phyloP scores from a whole-genome alignment of 106 monocot genomes.

The Posidonia australis region DNA sequence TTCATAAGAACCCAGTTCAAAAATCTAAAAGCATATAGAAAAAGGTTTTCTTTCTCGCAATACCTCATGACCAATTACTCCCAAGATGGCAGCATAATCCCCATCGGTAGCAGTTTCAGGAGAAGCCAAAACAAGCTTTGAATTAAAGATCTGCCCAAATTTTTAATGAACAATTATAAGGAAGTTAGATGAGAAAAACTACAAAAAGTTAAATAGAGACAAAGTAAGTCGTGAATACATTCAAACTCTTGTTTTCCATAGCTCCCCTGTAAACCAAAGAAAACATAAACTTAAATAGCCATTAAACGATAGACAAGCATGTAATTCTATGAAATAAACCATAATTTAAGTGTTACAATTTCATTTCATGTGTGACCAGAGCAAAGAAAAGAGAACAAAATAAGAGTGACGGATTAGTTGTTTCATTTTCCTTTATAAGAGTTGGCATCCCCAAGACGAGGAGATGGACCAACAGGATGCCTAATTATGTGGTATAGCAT shows the following conservation, averaged over 20 bases:
- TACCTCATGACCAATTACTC: conserved; percentile 99
- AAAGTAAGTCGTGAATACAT: conserved; percentile 37
- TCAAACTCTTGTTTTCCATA: conserved; percentile 99
- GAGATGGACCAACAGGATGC: too few species aligned
- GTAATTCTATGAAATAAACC: too few species aligned
- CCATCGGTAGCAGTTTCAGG: conserved; percentile 95
- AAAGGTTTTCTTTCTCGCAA: not conserved
- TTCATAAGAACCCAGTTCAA: not conserved
- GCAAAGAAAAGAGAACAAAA: too few species aligned
- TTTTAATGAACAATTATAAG: not conserved
- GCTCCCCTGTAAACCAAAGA: conserved; percentile 76
- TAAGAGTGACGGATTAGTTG: too few species aligned
- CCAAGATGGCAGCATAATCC: conserved; percentile 98
- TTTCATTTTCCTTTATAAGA: too few species aligned
- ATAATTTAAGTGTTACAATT: too few species aligned
- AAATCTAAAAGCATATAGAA: not conserved
- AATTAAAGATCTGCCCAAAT: conserved; percentile 78
- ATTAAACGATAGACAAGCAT: not conserved
- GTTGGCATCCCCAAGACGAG: too few species aligned
- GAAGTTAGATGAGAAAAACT: not conserved
- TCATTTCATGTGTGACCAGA: too few species aligned
- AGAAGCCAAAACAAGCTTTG: conserved; percentile 90
- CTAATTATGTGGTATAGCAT: too few species aligned
- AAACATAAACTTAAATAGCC: not conserved
- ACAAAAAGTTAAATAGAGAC: not conserved